These are phyloP conservation scores for Mixia osmundae DNA, from an alignment of 1,284 basidiomycete species.

Conservation along the genomic window DNA sequence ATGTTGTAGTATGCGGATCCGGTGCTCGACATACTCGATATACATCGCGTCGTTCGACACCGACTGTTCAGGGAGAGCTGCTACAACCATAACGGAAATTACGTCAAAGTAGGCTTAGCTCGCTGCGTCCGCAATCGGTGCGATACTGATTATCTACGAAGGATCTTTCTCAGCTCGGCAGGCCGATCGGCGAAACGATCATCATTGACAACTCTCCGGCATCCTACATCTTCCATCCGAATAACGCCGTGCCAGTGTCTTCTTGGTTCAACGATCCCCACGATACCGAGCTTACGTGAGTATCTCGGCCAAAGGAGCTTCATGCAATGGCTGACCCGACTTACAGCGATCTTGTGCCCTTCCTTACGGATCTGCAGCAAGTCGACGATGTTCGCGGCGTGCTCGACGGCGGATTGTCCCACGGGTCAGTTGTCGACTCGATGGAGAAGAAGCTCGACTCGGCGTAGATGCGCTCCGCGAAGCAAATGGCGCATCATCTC, in stretches of 20 bases:
- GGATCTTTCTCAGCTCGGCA: constrained; percentile 90
- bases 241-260: constrained; percentile 94
- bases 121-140: background rate
- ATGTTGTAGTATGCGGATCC: constrained; percentile 71
- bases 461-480: too few relatives aligned
- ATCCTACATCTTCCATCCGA: constrained; percentile 97
- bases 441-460: too few relatives aligned
- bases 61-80: constrained; percentile 93
- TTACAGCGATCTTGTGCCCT: background rate
- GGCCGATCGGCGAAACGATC: constrained; percentile 76
- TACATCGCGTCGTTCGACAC: constrained; percentile 78
- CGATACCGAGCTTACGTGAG: constrained; percentile 71
- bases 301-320: background rate
- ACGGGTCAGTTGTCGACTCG: too few relatives aligned
- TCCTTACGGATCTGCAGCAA: constrained; percentile 61
- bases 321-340: background rate
- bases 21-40: constrained; percentile 86
- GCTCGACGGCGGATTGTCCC: constrained; percentile 36
- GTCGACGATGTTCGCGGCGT: constrained; percentile 84
- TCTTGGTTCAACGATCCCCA: constrained; percentile 87
- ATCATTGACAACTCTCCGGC: constrained; percentile 98
- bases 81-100: constrained; percentile 97
- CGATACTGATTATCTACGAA: constrained; percentile 20
- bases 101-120: constrained; percentile 54
- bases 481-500: too few relatives aligned